These are phyloP conservation scores for Nemania diffusa DNA, from an alignment of 2,329 filamentous ascomycete genomes.

Conservation along the genomic window DNA sequence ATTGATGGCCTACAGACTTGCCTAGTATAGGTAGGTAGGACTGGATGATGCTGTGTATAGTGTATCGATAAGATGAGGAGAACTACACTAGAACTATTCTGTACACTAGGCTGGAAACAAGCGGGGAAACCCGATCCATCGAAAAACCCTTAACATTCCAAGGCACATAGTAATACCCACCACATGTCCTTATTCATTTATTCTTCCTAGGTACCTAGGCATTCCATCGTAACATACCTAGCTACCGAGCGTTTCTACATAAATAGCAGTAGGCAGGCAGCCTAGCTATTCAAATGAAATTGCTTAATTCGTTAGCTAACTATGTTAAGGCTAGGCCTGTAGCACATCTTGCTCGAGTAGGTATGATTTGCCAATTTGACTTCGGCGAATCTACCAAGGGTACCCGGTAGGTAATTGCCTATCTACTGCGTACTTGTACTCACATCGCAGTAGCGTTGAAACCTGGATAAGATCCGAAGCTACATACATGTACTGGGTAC, in stretches of 20 bases:
- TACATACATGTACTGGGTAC: no score
- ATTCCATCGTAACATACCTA: not conserved
- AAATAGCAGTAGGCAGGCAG: not conserved
- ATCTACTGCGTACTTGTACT: no score
- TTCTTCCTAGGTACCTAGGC: not conserved
- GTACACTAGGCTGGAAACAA: not conserved
- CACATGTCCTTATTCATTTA: not conserved
- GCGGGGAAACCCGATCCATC: constrained; percentile 2
- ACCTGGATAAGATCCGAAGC: no score
- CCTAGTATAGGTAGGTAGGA: not conserved
- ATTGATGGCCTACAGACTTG: not conserved
- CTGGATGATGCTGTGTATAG: constrained; percentile 12
- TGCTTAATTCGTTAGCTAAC: not conserved
- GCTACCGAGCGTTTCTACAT: not conserved
- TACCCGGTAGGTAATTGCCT: constrained; percentile 1
- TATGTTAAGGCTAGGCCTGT: not conserved
- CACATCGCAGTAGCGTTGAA: no score
- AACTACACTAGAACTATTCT: not conserved
- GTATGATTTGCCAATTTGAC: constrained; percentile 18
- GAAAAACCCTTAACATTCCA: constrained; percentile 10
- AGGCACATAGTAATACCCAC: not conserved
- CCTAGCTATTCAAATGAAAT: not conserved
- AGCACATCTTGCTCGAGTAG: constrained; percentile 5
- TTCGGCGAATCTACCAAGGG: constrained; percentile 4
- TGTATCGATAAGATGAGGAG: constrained; percentile 26